Evolutionary conservation across 2,329 filamentous ascomycete genomes (phyloP).

Genomic region (Dactylellina sp.): DNA sequence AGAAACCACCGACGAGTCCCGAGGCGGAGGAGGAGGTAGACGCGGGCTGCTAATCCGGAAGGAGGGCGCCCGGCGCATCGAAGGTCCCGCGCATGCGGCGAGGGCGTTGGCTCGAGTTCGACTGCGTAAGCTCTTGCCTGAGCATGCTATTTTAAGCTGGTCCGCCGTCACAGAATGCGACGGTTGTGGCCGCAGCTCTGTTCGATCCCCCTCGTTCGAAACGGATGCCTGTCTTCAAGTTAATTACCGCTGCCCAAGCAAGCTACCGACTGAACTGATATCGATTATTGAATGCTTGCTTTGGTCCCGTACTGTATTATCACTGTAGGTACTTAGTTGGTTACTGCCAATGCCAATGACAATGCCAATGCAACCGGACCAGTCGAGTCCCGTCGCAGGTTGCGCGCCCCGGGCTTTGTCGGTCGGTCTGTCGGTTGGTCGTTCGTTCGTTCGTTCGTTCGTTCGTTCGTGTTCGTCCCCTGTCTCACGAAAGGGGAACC

Average conservation of each 20-base stretch:
- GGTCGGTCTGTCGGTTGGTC: too few species aligned
- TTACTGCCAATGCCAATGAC: too few species aligned
- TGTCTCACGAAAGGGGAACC: conserved; percentile 57
- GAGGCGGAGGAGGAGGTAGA: conserved; percentile 35
- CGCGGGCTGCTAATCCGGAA: conserved; percentile 38
- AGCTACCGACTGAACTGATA: too few species aligned
- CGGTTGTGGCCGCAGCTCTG: conserved; percentile 3
- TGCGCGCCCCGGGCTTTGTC: too few species aligned
- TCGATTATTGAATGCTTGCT: too few species aligned
- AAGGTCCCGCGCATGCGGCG: conserved; percentile 14
- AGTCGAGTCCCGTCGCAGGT: too few species aligned
- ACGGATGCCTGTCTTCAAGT: not conserved
- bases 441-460: too few species aligned
- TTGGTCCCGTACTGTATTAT: too few species aligned
- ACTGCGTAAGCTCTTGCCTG: conserved; percentile 46
- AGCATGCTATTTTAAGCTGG: conserved; percentile 40
- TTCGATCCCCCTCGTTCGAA: not conserved
- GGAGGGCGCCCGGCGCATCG: conserved; percentile 29
- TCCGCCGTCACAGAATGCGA: too few species aligned
- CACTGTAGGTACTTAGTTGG: too few species aligned
- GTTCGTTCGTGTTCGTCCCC: conserved; percentile 12
- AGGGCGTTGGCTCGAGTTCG: not conserved
- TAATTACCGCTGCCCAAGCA: not conserved
- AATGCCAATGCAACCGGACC: too few species aligned
- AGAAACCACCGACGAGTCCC: too few species aligned